Percentiles rank a stretch among this genome's conserved stretches.
Evolutionary conservation across 148 eudicot genomes (phyloP).

Genomic region (Rheum nobile): DNA sequence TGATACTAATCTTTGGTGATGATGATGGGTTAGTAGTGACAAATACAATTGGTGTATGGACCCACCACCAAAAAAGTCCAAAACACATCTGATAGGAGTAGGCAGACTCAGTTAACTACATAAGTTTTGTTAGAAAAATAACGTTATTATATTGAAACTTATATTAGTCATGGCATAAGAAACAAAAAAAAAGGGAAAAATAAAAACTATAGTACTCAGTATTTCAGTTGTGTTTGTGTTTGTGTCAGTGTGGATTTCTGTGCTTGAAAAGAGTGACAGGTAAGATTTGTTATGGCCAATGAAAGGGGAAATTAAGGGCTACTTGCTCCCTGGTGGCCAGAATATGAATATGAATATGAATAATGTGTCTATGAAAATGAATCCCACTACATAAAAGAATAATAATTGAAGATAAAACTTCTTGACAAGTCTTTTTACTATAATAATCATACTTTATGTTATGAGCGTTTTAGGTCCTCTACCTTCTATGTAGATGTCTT

Average conservation of each 20-base stretch:
- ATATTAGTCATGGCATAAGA: neutral
- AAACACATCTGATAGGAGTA: neutral
- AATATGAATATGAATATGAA: conserved; percentile 5
- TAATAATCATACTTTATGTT: neutral
- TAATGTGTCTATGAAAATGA: conserved; percentile 1
- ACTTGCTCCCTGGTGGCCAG: conserved; percentile 1
- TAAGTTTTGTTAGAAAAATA: neutral
- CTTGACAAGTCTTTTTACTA: neutral
- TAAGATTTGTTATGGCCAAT: neutral
- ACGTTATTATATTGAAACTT: neutral
- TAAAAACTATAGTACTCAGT: no score
- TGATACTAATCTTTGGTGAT: conserved; percentile 1
- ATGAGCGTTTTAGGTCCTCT: neutral
- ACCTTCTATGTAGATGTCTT: conserved; percentile 1
- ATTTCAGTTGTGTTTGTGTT: neutral
- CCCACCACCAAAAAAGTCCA: neutral
- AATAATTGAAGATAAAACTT: neutral
- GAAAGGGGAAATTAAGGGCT: conserved; percentile 1
- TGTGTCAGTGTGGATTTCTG: neutral
- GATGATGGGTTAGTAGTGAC: neutral
- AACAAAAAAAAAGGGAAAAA: neutral
- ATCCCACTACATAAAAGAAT: conserved; percentile 9
- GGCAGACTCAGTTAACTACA: neutral
- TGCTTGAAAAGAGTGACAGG: conserved; percentile 1
- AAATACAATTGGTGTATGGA: neutral